Base-by-base conservation (phyloP, 169 alveolate species). In the Fabrea salina region DNA sequence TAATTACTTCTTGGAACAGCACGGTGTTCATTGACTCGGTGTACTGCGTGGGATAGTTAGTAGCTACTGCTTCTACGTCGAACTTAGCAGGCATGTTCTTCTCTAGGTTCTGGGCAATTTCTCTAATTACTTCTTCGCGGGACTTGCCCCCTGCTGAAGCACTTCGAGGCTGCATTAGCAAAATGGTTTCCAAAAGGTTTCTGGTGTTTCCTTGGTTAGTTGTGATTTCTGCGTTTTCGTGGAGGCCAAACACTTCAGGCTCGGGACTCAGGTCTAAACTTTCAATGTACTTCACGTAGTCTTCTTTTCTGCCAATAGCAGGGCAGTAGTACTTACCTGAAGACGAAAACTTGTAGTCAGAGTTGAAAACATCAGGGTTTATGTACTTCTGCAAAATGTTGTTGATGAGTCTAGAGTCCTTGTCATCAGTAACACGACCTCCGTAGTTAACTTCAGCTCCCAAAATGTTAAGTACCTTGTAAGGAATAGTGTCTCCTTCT, bases 221-320 rank as follows among this genome's bases (percentile, higher is more conserved):
- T 40, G 94, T 92, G 43, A 96, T 94, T 87, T 93, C 96, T 37
- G 98, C 97, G 80, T 97, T 97, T 70, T 95, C 97, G 76, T 97
- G 98, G 72, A 95, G 86, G 16, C 99, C 99, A 71, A 95, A 97
- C 13, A 93, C 99, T 89, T 97, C 99, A 7, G 99, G 98, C 61
- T 89, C 85, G 30, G 98, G 95, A 53, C 87, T 90, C 32, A 94
- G 79, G 3, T 98, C 98, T 43, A 97, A 82, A n/a, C 85, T 81
- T 66, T 90, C 89, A 43, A 97, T 93, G 81, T 92, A 95, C 44
- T 88, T 88, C 44, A 94, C 64, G 82, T 95, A 97, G 66, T 94
- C 95, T 32, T 91, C 92, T 82, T 91, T 86, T 57, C 90, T 87
- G 6, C 96, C 93, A 4, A 95, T 96, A 40, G 90, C 89, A 0